Base-by-base conservation (phyloP, 352 stramenopile species). In the Globisporangium okanoganense region DNA sequence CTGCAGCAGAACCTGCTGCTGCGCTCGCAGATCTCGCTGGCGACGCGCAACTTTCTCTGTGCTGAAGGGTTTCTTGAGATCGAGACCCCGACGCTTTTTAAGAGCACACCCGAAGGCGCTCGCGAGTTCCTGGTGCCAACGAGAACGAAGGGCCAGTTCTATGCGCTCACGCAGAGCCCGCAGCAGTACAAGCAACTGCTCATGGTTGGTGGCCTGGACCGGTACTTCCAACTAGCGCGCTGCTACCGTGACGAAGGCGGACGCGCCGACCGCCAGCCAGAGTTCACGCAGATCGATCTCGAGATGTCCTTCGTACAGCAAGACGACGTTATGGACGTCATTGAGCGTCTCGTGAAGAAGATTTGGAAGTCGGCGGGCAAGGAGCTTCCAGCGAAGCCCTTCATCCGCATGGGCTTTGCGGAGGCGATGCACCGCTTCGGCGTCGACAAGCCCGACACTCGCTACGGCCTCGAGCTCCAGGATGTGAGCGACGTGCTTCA, bases 181-280 rank as follows among this genome's bases (percentile, higher is more conserved):
- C 90, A 97, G 69, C 88, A 96, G 69, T 96, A 96, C 81, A 97
- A 97, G 68, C 88, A 97, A 71, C 56, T 97, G 55, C 69, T 97
- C 2, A 97, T 97, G 90, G 87, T 93, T 10, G 83, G 85, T 29
- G 88, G 90, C 2, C 54, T 96, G 9, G 85, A 96, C 56, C 76
- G 76, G 14, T 97, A 97, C 65, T 97, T 95, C 64, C 90, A 97
- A 68, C 66, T 97, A 9, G 88, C 90, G 40, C 79, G 85, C 8
- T 97, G 90, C 70, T 97, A 95, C 67, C 87, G 88, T 24, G 87
- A 96, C 48, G 90, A 97, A 75, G 80, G 83, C 54, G 87, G 88
- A 3, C 81, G 90, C 22, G 86, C 87, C 2, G 90, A 97, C 61
- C 82, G 90, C 44, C 90, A 96, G 67, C 88, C 89, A 9, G 90